Evolutionary conservation across 805 yeast genomes (phyloP).

Genomic region (Cyberlindnera samutprakarnensis): DNA sequence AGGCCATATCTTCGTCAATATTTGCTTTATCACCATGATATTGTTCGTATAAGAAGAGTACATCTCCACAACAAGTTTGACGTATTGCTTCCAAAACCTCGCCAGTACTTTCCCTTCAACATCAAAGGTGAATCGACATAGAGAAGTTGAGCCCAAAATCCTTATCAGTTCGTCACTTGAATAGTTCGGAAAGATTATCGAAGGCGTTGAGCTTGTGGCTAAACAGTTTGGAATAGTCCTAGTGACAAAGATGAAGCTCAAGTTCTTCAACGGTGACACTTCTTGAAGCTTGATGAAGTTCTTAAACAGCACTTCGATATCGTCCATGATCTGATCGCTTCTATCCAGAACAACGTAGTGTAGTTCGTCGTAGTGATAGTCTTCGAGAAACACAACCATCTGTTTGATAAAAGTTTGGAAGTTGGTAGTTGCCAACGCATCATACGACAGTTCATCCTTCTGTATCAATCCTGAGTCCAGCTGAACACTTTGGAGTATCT

Average conservation of each 20-base stretch:
- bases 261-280: constrained; percentile 8
- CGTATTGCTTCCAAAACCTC: constrained; percentile 18
- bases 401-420: constrained; percentile 18
- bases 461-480: constrained; percentile 8
- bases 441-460: constrained; percentile 5
- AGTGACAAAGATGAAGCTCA: constrained; percentile 16
- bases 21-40: constrained; percentile 10
- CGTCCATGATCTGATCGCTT: constrained; percentile 20
- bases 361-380: constrained; percentile 5
- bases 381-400: constrained; percentile 8
- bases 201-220: constrained; percentile 14
- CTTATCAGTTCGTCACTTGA: constrained; percentile 7
- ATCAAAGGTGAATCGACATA: constrained; percentile 8
- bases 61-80: constrained; percentile 18
- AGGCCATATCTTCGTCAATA: constrained; percentile 17
- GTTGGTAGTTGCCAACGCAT: constrained; percentile 8
- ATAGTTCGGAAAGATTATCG: constrained; percentile 15
- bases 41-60: constrained; percentile 18
- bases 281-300: constrained; percentile 18
- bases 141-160: constrained; percentile 3
- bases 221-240: constrained; percentile 12
- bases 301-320: constrained; percentile 8
- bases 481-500: constrained; percentile 7
- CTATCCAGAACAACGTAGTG: constrained; percentile 21
- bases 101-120: constrained; percentile 1